A percentile compares a stretch with the other conserved stretches of the same genome.
Conservation (phyloP, 305 asterid genomes). For the Ilex paraguariensis region DNA sequence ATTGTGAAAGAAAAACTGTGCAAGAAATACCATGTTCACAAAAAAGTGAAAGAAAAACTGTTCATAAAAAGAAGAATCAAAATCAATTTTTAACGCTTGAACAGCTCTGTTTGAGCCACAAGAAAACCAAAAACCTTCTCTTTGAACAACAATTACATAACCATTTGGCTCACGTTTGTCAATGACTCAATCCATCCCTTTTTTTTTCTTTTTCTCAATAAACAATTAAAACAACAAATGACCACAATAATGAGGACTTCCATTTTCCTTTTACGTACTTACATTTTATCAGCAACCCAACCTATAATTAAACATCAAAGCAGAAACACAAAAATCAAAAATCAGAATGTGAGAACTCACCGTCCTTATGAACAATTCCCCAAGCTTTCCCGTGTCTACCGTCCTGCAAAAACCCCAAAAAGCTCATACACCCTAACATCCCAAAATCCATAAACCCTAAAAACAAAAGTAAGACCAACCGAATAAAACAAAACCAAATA, state of each 20-base stretch:
- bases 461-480: neutral
- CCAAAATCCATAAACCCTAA: conserved; percentile 10
- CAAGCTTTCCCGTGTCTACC: conserved; percentile 91
- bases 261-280: neutral
- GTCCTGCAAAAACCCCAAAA: conserved; percentile 48
- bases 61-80: too few relatives aligned
- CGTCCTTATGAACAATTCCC: conserved; percentile 76
- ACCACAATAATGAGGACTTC: neutral
- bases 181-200: too few relatives aligned
- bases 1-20: too few relatives aligned
- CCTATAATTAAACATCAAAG: neutral
- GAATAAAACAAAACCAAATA: neutral
- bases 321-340: conserved; percentile 4
- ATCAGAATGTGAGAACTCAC: conserved; percentile 24
- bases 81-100: too few relatives aligned
- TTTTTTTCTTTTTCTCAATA: neutral
- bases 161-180: too few relatives aligned
- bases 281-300: neutral
- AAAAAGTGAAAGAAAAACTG: too few relatives aligned
- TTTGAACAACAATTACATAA: too few relatives aligned
- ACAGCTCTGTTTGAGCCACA: too few relatives aligned
- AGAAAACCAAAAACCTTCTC: too few relatives aligned
- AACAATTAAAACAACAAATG: neutral
- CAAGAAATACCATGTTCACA: too few relatives aligned
- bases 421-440: neutral